These are phyloP conservation scores for Piper longum DNA, from an alignment of 164 flowering plant genomes.

Conservation along the genomic window DNA sequence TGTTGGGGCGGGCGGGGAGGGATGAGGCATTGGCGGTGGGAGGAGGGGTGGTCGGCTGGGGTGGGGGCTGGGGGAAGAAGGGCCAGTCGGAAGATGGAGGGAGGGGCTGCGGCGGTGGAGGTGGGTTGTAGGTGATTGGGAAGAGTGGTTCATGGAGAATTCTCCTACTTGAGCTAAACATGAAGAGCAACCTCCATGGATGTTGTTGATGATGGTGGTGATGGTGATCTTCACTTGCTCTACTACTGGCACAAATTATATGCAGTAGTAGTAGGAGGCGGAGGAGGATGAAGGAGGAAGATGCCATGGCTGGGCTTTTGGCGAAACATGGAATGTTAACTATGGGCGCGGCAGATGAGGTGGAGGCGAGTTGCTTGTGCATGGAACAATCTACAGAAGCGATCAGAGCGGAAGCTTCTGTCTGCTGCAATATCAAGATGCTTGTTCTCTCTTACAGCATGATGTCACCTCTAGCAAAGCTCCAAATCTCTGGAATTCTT, in stretches of 20 bases:
- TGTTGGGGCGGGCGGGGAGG: conserved; percentile 18
- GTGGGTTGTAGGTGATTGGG: conserved; percentile 42
- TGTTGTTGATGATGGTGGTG: no score
- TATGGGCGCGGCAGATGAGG: neutral
- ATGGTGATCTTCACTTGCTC: no score
- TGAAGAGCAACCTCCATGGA: neutral
- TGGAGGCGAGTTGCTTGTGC: no score
- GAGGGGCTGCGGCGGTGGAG: conserved; percentile 27
- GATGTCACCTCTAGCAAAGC: neutral
- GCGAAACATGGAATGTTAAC: neutral
- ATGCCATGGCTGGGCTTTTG: conserved; percentile 3
- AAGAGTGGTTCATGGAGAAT: conserved; percentile 79
- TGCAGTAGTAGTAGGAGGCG: neutral
- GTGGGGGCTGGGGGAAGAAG: conserved; percentile 20
- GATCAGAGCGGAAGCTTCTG: neutral
- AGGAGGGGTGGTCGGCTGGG: conserved; percentile 13
- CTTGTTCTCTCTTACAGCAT: neutral
- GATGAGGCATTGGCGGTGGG: conserved; percentile 18
- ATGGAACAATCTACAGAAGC: no score
- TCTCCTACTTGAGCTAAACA: conserved; percentile 13
- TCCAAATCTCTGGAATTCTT: neutral
- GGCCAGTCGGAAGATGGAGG: conserved; percentile 9
- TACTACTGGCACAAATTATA: no score
- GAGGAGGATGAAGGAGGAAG: neutral
- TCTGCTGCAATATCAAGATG: neutral